Evolutionary conservation across 352 stramenopile species (phyloP).

Genomic region (Phytophthora fragariae): DNA sequence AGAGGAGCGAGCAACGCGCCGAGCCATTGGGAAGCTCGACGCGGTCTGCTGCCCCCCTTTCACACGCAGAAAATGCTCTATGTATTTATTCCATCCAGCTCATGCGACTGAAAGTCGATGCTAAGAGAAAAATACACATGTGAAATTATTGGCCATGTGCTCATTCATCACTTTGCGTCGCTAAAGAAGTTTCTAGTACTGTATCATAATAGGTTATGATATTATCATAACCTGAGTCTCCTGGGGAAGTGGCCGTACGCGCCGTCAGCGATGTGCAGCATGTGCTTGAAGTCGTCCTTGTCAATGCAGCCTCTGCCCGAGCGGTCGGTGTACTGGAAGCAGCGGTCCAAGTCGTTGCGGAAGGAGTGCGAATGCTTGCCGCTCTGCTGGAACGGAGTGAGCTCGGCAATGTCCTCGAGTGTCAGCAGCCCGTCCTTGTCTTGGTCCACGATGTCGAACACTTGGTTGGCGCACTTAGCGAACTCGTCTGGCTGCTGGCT

Average conservation of each 20-base stretch:
- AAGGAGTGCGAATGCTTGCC: conserved; percentile 56
- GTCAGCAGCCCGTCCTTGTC: conserved; percentile 60
- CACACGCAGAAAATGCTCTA: conserved; percentile 26
- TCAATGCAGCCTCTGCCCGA: conserved; percentile 49
- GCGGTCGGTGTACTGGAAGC: conserved; percentile 62
- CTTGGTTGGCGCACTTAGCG: conserved; percentile 35
- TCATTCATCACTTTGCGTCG: not conserved
- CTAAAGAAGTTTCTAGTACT: conserved; percentile 7
- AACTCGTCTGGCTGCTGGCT: conserved; percentile 44
- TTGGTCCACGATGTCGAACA: conserved; percentile 61
- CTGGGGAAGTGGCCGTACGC: conserved; percentile 64
- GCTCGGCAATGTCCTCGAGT: conserved; percentile 51
- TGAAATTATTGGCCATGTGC: conserved; percentile 25
- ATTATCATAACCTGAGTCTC: conserved; percentile 34
- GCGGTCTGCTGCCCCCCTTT: not conserved
- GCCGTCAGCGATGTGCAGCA: conserved; percentile 55
- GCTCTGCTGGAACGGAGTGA: conserved; percentile 49
- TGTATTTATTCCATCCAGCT: conserved; percentile 38
- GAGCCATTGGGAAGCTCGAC: conserved; percentile 39
- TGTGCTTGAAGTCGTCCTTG: conserved; percentile 51
- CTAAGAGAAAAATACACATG: conserved; percentile 32
- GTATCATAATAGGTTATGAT: not conserved
- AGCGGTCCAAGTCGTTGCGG: conserved; percentile 63
- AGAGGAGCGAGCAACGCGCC: conserved; percentile 11
- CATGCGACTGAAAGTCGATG: conserved; percentile 8